Evolutionary conservation across 345 rosid genomes (phyloP).

Genomic region (Camelina laxa): DNA sequence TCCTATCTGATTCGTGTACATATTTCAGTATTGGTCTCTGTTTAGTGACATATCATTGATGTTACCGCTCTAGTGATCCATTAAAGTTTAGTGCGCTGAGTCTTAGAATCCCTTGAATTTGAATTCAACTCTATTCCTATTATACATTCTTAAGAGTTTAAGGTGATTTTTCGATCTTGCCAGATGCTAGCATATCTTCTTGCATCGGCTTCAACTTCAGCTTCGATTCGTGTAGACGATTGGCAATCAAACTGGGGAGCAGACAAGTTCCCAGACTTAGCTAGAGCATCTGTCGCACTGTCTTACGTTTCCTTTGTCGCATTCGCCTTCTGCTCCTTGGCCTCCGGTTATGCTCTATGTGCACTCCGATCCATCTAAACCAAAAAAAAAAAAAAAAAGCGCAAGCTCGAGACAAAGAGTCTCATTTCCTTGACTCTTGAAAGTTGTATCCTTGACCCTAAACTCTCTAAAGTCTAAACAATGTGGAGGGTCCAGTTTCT

Average conservation of each 20-base stretch:
- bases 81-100: neutral
- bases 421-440: slow-evolving; percentile 8
- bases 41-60: slow-evolving; percentile 4
- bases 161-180: slow-evolving; percentile 34
- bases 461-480: neutral
- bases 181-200: slow-evolving; percentile 82
- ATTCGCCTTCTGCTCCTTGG: slow-evolving; percentile 70
- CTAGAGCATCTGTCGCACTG: slow-evolving; percentile 67
- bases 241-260: slow-evolving; percentile 87
- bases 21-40: neutral
- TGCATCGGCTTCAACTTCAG: slow-evolving; percentile 83
- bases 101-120: neutral
- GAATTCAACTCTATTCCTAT: neutral
- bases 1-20: neutral
- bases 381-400: slow-evolving; percentile 29
- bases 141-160: neutral
- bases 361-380: slow-evolving; percentile 50
- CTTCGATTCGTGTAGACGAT: slow-evolving; percentile 77
- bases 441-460: neutral
- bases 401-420: slow-evolving; percentile 5
- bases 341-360: slow-evolving; percentile 70
- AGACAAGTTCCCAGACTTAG: slow-evolving; percentile 84
- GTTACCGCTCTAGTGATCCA: neutral
- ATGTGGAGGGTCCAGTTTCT: neutral
- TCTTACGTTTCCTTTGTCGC: slow-evolving; percentile 70